Base-by-base conservation (phyloP, 768 basidiomycete genomes). In the Flagelloscypha sp. region DNA sequence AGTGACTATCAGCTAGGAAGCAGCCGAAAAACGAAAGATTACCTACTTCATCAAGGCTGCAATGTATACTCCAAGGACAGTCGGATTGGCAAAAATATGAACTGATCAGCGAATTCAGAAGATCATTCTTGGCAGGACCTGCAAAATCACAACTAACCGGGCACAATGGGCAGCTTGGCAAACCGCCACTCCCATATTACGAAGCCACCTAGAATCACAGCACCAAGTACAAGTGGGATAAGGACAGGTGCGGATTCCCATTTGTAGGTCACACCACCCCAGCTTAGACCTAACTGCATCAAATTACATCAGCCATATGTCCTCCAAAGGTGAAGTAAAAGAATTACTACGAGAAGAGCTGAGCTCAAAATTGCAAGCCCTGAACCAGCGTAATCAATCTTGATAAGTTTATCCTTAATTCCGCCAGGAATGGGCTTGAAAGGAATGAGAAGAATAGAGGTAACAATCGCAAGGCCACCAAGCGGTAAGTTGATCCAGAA, bases 171-270 rank as follows among this genome's bases (percentile, higher is more conserved):
- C 6, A 86, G 63, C 33, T 56, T 58, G 2, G 82, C 79, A 1
- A 76, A 62, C 52, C 74, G 79, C 70, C 77, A 78, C 55, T 88
- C 84, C 68, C 79, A 84, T 24, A 74, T 35, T 30, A 82, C 69
- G 53, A 86, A 88, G 3, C 81, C 29, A 0, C 45, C 56, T 6
- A 75, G 55, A 8, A 79, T 66, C 0, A 72, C 33, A 15, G 77
- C 37, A 0, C 82, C 78, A 1, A 74, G 66, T 33, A 73, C 54
- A 6, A 84, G 53, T 1, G 76, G 71, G 0, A 63, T 76, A 22
- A 84, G 52, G 35, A 89, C 77, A 2, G 72, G 61, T 0, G 79
- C 70, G 0, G 80, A 84, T 6, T 52, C 59, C 85, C 84, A 86
- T 1, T 80, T 67, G 46, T 83, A 84, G 1, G 75, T 76, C 0